A percentile compares a stretch with the other conserved stretches of the same genome.
Conservation (phyloP, 1,284 basidiomycete species). For the Calocybe gambosa region DNA sequence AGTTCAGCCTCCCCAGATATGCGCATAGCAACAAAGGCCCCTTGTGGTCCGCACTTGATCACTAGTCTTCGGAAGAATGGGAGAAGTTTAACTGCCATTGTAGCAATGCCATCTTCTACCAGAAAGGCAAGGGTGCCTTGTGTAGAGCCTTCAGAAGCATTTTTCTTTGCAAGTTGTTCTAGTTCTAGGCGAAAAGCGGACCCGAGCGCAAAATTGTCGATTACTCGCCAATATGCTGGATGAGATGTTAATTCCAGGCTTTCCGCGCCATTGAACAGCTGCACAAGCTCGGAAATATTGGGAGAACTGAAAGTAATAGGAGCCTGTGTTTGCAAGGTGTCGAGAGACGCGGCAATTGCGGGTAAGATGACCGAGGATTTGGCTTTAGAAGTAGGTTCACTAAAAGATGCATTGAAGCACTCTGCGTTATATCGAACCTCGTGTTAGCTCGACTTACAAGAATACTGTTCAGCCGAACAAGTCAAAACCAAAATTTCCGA, state of each 20-base stretch:
- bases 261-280: conserved; percentile 46
- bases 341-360: conserved; percentile 40
- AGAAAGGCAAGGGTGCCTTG: conserved; percentile 59
- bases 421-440: neutral
- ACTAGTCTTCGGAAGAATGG: conserved; percentile 78
- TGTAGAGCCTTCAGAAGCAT: conserved; percentile 33
- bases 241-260: conserved; percentile 44
- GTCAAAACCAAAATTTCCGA: neutral
- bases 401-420: conserved; percentile 24
- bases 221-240: conserved; percentile 55
- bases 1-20: conserved; percentile 34
- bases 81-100: conserved; percentile 75
- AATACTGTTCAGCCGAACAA: conserved; percentile 35
- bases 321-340: conserved; percentile 22
- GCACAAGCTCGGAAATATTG: conserved; percentile 71
- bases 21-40: conserved; percentile 60
- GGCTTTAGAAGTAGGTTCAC: conserved; percentile 82
- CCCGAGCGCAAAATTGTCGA: conserved; percentile 59
- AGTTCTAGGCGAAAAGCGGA: conserved; percentile 61
- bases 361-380: conserved; percentile 73
- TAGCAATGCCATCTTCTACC: conserved; percentile 58
- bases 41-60: conserved; percentile 75
- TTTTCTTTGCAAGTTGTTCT: conserved; percentile 47
- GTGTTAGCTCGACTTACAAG: conserved; percentile 40
- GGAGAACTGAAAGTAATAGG: conserved; percentile 71